Percentiles rank a stretch among this genome's conserved stretches.
Evolutionary conservation across 345 rosid species (phyloP).

Genomic region (Eucalyptus polyanthemos): DNA sequence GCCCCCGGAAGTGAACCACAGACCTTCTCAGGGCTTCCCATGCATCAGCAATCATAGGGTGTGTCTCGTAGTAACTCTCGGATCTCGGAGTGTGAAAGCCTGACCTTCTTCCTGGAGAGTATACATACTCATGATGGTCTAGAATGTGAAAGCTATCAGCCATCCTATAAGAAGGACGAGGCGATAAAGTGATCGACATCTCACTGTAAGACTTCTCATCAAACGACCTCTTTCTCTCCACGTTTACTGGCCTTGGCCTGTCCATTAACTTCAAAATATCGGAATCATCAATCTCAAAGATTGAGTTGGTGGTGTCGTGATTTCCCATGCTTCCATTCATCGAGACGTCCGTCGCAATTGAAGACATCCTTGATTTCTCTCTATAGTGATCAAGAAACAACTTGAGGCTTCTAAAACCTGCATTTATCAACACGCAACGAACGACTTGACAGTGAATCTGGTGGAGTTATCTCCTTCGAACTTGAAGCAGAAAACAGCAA

Average conservation of each 20-base stretch:
- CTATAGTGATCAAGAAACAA: neutral
- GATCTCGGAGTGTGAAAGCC: constrained; percentile 23
- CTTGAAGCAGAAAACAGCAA: neutral
- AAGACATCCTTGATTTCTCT: constrained; percentile 4
- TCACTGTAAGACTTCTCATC: constrained; percentile 18
- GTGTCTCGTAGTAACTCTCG: constrained; percentile 5
- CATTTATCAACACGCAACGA: neutral
- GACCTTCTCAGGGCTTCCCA: constrained; percentile 33
- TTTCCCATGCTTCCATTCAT: constrained; percentile 4
- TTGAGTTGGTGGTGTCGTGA: neutral
- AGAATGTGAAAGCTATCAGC: neutral
- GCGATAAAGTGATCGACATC: constrained; percentile 1
- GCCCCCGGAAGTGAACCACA: constrained; percentile 13
- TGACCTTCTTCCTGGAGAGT: constrained; percentile 21
- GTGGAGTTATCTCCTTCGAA: neutral
- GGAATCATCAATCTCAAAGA: constrained; percentile 20
- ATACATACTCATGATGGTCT: constrained; percentile 3
- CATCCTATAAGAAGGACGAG: neutral
- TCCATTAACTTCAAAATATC: constrained; percentile 10
- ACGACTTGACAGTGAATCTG: neutral
- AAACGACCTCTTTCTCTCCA: constrained; percentile 17
- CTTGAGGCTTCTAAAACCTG: neutral
- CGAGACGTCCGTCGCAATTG: neutral
- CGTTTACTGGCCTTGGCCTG: constrained; percentile 13
- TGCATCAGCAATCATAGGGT: constrained; percentile 23